These are phyloP conservation scores for Inga laurina DNA, from an alignment of 306 rosid species.

Conservation along the genomic window DNA sequence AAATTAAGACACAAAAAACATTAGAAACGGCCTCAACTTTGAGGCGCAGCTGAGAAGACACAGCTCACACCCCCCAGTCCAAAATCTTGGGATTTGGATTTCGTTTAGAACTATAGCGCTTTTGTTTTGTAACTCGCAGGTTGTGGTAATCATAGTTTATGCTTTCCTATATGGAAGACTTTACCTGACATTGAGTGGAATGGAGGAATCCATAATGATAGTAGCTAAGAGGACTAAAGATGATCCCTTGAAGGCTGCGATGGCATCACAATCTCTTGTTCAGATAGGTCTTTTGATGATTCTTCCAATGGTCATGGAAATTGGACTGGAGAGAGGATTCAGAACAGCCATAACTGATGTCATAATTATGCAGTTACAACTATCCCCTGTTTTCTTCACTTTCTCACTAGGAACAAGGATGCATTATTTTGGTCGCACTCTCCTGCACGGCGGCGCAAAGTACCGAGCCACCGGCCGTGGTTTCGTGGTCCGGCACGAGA, in stretches of 20 bases:
- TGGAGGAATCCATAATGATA: constrained; percentile 66
- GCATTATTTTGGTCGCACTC: constrained; percentile 91
- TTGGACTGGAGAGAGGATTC: constrained; percentile 96
- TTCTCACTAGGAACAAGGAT: constrained; percentile 89
- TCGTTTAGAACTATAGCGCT: not conserved
- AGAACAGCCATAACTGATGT: constrained; percentile 77
- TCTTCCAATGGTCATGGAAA: constrained; percentile 97
- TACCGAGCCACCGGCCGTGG: constrained; percentile 99
- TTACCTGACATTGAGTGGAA: constrained; percentile 89
- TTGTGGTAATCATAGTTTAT: constrained; percentile 76
- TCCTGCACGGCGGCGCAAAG: constrained; percentile 94
- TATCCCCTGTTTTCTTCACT: constrained; percentile 92
- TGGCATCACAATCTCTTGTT: constrained; percentile 91
- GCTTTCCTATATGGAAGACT: constrained; percentile 83
- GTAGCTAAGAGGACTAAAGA: constrained; percentile 65
- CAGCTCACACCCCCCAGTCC: too few relatives aligned
- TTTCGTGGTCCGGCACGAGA: constrained; percentile 93
- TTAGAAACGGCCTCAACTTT: too few relatives aligned
- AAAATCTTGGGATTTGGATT: too few relatives aligned
- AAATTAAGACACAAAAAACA: too few relatives aligned
- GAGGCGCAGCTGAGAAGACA: too few relatives aligned
- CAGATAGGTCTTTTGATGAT: constrained; percentile 88
- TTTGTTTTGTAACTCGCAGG: constrained; percentile 52
- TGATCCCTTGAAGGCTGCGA: constrained; percentile 66
- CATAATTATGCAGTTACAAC: constrained; percentile 90